Evolutionary conservation across 2,329 filamentous ascomycete genomes (phyloP).

Genomic region (Dactylellina parvicollis): DNA sequence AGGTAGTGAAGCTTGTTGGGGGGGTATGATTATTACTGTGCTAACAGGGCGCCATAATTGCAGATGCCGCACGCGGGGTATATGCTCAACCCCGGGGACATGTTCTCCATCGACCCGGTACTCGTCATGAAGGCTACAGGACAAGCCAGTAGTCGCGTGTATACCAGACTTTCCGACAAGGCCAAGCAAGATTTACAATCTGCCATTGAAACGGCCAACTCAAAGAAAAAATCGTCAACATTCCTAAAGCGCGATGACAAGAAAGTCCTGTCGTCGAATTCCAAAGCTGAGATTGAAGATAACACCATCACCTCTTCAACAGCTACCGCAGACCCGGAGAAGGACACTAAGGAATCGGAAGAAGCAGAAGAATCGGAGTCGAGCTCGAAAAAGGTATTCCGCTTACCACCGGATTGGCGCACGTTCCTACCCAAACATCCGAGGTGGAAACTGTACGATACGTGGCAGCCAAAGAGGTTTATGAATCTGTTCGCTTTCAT

Average conservation of each 20-base stretch:
- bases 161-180: conserved; percentile 32
- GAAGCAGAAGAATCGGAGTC: not conserved
- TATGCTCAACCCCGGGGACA: conserved; percentile 92
- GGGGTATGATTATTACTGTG: too few relatives aligned
- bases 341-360: conserved; percentile 16
- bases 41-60: conserved; percentile 5
- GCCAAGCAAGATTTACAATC: conserved; percentile 52
- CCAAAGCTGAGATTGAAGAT: conserved; percentile 50
- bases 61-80: conserved; percentile 94
- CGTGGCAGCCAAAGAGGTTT: conserved; percentile 85
- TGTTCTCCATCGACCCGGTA: conserved; percentile 95
- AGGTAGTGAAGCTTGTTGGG: too few relatives aligned
- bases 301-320: conserved; percentile 37
- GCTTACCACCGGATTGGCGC: conserved; percentile 31
- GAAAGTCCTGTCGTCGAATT: conserved; percentile 19
- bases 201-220: conserved; percentile 55
- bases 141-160: conserved; percentile 68
- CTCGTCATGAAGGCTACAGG: conserved; percentile 90
- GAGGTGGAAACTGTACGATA: conserved; percentile 75
- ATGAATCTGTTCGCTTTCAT: conserved; percentile 96
- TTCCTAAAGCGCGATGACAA: conserved; percentile 50
- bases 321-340: conserved; percentile 43
- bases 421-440: conserved; percentile 36
- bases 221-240: conserved; percentile 53
- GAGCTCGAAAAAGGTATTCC: conserved; percentile 1